Conservation (phyloP, 2,329 filamentous ascomycete genomes). For the Xylariaceae sp. region DNA sequence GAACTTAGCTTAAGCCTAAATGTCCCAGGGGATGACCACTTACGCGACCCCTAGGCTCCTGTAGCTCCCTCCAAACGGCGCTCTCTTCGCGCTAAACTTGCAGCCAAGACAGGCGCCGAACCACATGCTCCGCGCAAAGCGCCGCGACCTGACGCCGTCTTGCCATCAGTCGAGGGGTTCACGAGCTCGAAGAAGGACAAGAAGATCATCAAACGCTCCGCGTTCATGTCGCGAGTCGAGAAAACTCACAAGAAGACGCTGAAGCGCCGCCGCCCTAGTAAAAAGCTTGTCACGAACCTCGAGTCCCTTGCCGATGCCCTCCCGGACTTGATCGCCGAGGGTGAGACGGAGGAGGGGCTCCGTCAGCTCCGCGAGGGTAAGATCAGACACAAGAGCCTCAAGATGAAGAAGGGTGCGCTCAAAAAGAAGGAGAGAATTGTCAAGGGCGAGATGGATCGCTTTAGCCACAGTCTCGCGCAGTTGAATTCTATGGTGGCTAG, state of each 20-base stretch:
- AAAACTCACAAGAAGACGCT: constrained; percentile 53
- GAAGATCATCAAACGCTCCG: constrained; percentile 72
- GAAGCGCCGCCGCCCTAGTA: constrained; percentile 65
- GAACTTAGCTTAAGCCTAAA: background rate
- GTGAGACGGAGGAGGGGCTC: constrained; percentile 43
- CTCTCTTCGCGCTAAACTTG: constrained; percentile 54
- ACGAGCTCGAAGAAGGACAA: constrained; percentile 77
- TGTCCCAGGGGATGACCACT: constrained; percentile 4
- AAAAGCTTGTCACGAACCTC: constrained; percentile 74
- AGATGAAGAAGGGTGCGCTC: constrained; percentile 70
- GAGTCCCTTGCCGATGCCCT: constrained; percentile 76
- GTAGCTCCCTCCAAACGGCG: constrained; percentile 48
- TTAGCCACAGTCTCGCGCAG: constrained; percentile 76
- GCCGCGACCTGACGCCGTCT: constrained; percentile 48
- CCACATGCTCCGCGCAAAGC: constrained; percentile 50
- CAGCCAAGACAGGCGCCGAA: constrained; percentile 46
- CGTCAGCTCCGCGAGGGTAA: constrained; percentile 50
- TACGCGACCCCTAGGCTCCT: constrained; percentile 35
- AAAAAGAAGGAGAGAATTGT: constrained; percentile 81
- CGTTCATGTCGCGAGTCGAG: constrained; percentile 72
- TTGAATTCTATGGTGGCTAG: constrained; percentile 47
- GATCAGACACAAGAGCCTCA: constrained; percentile 70
- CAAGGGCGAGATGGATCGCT: constrained; percentile 74
- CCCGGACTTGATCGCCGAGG: constrained; percentile 54
- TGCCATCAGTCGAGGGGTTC: constrained; percentile 51